Conservation (phyloP, 2,329 filamentous ascomycete species). For the Penicillium sp. region DNA sequence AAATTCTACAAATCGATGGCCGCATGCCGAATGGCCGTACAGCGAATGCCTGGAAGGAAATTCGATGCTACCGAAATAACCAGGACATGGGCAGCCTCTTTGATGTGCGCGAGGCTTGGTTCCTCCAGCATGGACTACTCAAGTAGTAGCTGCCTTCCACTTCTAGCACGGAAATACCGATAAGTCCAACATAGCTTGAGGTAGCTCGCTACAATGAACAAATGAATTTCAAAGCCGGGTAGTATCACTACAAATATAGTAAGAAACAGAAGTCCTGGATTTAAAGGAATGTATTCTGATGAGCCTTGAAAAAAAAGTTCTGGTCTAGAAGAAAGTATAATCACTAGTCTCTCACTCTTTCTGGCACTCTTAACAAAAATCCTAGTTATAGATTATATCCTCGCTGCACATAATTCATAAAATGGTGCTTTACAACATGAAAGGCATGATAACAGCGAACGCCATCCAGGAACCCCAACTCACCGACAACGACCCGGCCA, state of each 20-base stretch:
- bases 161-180: background rate
- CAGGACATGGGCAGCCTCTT: conserved; percentile 48
- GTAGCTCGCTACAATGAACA: background rate
- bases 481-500: background rate
- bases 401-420: background rate
- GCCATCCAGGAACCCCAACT: background rate
- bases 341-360: background rate
- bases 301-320: background rate
- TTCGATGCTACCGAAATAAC: conserved; percentile 45
- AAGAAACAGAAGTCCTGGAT: background rate
- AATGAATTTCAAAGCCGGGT: background rate
- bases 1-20: conserved; percentile 43
- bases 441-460: background rate
- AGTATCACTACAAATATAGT: background rate
- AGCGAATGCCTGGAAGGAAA: conserved; percentile 45
- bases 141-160: conserved; percentile 13
- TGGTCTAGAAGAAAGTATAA: background rate
- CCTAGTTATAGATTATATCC: background rate
- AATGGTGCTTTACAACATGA: background rate
- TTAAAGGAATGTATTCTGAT: background rate
- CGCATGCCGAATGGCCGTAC: conserved; percentile 32
- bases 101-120: conserved; percentile 45
- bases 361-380: background rate
- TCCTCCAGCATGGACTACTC: conserved; percentile 17
- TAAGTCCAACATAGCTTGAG: background rate